Evolutionary conservation across 73 alveolate species (phyloP).

Genomic region (Breviolum minutum): DNA sequence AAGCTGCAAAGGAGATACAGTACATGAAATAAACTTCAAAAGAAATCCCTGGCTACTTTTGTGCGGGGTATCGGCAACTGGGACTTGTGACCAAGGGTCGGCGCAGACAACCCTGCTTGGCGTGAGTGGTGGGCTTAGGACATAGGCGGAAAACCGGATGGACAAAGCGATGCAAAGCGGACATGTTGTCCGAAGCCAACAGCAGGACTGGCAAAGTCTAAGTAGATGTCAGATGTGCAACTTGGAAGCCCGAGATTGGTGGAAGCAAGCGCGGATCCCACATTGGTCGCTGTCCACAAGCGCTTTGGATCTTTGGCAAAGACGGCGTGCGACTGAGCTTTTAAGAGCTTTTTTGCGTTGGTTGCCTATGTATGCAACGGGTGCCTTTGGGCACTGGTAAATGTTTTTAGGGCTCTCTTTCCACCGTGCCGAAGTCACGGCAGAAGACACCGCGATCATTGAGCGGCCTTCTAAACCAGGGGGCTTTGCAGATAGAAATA

Average conservation of each 20-base stretch:
- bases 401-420: no score
- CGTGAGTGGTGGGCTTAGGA: not conserved
- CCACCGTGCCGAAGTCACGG: no score
- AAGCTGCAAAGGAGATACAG: no score
- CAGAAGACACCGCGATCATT: no score
- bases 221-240: not conserved
- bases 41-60: not conserved
- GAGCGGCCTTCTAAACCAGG: no score
- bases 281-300: slow-evolving; percentile 16
- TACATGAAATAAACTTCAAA: not conserved
- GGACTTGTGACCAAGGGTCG: slow-evolving; percentile 6
- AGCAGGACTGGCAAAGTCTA: not conserved
- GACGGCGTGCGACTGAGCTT: not conserved
- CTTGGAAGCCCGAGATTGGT: slow-evolving; percentile 32
- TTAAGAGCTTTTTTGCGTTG: no score
- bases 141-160: not conserved
- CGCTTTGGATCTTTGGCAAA: slow-evolving; percentile 71
- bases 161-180: no score
- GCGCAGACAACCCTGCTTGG: slow-evolving; percentile 34
- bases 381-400: no score
- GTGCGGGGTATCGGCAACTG: not conserved
- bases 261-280: slow-evolving; percentile 58
- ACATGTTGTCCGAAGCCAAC: no score
- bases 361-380: no score
- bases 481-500: no score